Percentiles rank a stretch among this genome's conserved stretches.
Conservation (phyloP, 345 rosid genomes). For the Syzygium grande region DNA sequence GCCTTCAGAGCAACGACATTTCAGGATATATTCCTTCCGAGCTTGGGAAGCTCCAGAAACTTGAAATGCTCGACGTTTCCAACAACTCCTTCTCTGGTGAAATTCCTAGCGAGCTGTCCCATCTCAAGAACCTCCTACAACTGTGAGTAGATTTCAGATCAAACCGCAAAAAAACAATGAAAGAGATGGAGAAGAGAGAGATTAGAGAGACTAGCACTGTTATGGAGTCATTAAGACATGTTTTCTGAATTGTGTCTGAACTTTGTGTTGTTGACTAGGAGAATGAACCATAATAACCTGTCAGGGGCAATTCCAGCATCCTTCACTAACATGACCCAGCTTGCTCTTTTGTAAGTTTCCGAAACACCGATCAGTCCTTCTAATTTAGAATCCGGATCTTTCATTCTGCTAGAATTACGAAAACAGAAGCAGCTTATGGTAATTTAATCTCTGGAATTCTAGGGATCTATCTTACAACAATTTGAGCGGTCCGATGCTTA, state of each 20-base stretch:
- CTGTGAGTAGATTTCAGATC: slow-evolving; percentile 39
- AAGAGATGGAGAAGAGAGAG: background rate
- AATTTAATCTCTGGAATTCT: background rate
- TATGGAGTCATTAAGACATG: background rate
- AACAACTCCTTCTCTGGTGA: slow-evolving; percentile 53
- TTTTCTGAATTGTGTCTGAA: background rate
- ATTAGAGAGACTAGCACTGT: background rate
- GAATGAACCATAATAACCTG: slow-evolving; percentile 71
- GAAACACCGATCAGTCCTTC: background rate
- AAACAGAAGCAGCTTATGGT: background rate
- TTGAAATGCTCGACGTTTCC: slow-evolving; percentile 81
- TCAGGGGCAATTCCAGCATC: slow-evolving; percentile 63
- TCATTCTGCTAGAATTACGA: background rate
- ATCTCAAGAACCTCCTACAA: slow-evolving; percentile 51
- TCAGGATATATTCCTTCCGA: slow-evolving; percentile 70
- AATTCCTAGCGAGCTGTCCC: slow-evolving; percentile 55
- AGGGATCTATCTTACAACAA: slow-evolving; percentile 39
- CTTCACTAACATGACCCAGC: slow-evolving; percentile 69
- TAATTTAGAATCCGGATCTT: background rate
- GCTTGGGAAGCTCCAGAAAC: slow-evolving; percentile 65
- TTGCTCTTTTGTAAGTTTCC: slow-evolving; percentile 65
- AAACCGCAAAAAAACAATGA: background rate
- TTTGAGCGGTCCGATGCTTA: slow-evolving; percentile 28
- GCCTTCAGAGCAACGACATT: slow-evolving; percentile 68
- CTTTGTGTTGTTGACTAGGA: slow-evolving; percentile 38